Conservation (phyloP, 2,329 filamentous ascomycete species). For the Stagonosporopsis chrysanthemi region DNA sequence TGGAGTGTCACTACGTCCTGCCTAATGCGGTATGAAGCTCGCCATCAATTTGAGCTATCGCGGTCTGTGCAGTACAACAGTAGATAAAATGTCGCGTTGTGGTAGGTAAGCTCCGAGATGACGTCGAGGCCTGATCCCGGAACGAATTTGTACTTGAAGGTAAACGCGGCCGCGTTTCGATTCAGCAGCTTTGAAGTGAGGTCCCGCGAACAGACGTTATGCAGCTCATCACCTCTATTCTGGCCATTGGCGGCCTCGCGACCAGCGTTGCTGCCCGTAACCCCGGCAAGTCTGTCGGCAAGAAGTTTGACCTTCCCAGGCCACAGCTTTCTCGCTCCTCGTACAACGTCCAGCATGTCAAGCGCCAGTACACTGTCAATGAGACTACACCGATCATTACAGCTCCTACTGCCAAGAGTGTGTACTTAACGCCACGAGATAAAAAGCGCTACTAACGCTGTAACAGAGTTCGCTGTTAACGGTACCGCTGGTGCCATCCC, state of each 20-base stretch:
- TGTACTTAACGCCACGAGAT: background rate
- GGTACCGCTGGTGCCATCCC: constrained; percentile 55
- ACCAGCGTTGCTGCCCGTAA: constrained; percentile 39
- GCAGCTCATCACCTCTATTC: constrained; percentile 41
- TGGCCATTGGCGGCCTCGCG: constrained; percentile 41
- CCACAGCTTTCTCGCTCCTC: constrained; percentile 35
- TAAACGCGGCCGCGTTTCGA: background rate
- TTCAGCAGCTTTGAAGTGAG: constrained; percentile 11
- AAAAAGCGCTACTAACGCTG: constrained; percentile 6
- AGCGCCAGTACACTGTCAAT: constrained; percentile 37
- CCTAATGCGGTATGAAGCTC: constrained; percentile 28
- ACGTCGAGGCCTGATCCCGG: constrained; percentile 11
- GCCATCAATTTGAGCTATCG: constrained; percentile 14
- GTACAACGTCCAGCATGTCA: constrained; percentile 27
- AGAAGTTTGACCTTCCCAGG: constrained; percentile 38
- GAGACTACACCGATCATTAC: constrained; percentile 39
- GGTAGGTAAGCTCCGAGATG: constrained; percentile 11
- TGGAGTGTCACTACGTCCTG: constrained; percentile 24
- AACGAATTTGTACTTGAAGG: constrained; percentile 13
- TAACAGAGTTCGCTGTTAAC: constrained; percentile 47
- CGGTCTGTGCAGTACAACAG: constrained; percentile 10
- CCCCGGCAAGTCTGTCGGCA: constrained; percentile 37
- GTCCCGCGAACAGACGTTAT: constrained; percentile 24
- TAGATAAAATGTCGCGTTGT: constrained; percentile 21
- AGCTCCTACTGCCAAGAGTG: constrained; percentile 25